Base-by-base conservation (phyloP, 2,329 filamentous ascomycete genomes). In the Aspergillus sp. region DNA sequence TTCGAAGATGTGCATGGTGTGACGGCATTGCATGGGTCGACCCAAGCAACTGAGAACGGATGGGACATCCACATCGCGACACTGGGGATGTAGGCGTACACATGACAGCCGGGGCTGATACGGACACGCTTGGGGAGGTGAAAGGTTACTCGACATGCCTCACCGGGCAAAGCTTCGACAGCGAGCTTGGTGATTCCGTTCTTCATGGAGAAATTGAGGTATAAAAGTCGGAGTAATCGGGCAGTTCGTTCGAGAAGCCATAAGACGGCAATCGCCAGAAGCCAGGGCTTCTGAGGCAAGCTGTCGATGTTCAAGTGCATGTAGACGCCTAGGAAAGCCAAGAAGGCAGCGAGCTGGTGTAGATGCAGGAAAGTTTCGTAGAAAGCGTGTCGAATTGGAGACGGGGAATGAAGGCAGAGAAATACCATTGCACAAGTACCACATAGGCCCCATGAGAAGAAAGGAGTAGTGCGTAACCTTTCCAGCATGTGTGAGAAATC, bases 111-210 rank as follows among this genome's bases (percentile, higher is more conserved):
- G 5, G 80, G 76, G 30, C 66, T 61, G 51, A 79, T 73, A 11
- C 65, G 65, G 61, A 77, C 75, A 31, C 73, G 71, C 45, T 76
- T 72, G 10, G 75, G 74, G 37, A 83, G 67, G 50, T 79, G 71
- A 62, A 81, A 79, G 28, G 79, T 83, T 26, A 83, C 75, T 42
- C 77, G 72, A 52, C 77, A 79, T 32, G 80, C 79, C 58, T 82
- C 78, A 27, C 75, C 74, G 2, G 77, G 76, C 38, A 83, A 69
- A 40, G 80, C 81, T 54, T 82, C 73, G 37, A 83, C 72, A 27
- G 71, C 72, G 47, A 81, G 71, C 40, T 65, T 70, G 3, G 78
- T 80, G 43, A 69, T 56, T 28, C 74, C 72, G 27, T 67, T 59
- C 48, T 67, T 68, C 36, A 71, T 60, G 33, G 73, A 76, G 47